These are phyloP conservation scores for Dimocarpus longan DNA, from an alignment of 345 rosid species.

Conservation along the genomic window DNA sequence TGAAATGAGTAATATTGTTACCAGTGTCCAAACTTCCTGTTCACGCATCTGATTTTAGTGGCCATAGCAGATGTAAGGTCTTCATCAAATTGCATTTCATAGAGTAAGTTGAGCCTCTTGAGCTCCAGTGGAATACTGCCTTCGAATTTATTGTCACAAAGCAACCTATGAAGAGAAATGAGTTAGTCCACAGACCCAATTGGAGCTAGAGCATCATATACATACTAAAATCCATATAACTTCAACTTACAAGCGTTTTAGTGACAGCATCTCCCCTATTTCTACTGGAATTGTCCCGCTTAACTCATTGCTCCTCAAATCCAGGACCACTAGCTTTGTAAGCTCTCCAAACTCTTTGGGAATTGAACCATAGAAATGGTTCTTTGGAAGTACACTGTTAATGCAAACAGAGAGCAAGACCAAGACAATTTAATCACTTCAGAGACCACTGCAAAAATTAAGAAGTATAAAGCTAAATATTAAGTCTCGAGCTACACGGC, in stretches of 20 bases:
- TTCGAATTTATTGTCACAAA: conserved; percentile 66
- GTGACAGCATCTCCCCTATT: conserved; percentile 45
- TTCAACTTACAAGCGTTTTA: conserved; percentile 68
- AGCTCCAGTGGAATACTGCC: conserved; percentile 51
- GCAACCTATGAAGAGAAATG: conserved; percentile 52
- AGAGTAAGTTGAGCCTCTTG: conserved; percentile 54
- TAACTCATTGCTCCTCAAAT: conserved; percentile 70
- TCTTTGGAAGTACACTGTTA: conserved; percentile 54
- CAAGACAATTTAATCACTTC: conserved; percentile 11
- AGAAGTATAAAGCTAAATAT: not conserved
- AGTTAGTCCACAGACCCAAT: conserved; percentile 13
- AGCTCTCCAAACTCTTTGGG: conserved; percentile 72
- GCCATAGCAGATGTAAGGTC: conserved; percentile 33
- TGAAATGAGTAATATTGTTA: conserved; percentile 33
- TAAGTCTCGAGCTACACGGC: not conserved
- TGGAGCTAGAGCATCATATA: not conserved
- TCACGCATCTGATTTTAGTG: conserved; percentile 36
- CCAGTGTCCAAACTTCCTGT: conserved; percentile 70
- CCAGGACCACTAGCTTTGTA: conserved; percentile 56
- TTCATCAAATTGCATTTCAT: conserved; percentile 59
- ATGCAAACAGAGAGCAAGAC: conserved; percentile 14
- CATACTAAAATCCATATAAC: not conserved
- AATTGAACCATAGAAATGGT: conserved; percentile 61
- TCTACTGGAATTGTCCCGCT: conserved; percentile 69
- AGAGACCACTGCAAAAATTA: not conserved